Evolutionary conservation across 139 green algal species (phyloP), one percentile per base, ranked within the genome.

Genomic region (Spirogloea muscicola): DNA sequence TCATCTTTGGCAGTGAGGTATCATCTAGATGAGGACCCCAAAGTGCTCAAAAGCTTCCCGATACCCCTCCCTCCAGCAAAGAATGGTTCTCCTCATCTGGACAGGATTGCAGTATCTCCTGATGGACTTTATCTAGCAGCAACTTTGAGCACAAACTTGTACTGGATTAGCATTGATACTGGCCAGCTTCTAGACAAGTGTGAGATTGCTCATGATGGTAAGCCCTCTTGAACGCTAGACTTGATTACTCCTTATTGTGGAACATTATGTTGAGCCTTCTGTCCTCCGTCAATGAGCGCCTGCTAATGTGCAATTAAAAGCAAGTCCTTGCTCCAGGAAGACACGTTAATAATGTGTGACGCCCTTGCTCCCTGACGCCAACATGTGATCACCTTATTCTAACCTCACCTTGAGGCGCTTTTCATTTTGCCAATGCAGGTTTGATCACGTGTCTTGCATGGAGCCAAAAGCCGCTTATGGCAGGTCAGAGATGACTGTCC

Each of bases 21-120:
- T 43, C 41, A 78, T 2, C 27, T 82, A 37, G 41, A 76, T 46
- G 74, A 82, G 59, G 74, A 82, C 57, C 74, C 74, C 41, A 70
- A 71, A 21, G 77, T 64, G 34, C 25, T 71, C 13, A 33, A 18
- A 33, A 82, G 65, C 31, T 77, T 77, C 43, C 49, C 49, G 39
- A 73, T 72, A 44, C 49, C 46, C 16, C 48, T 39, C 9, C 58
- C 27, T 25, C 52, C 69, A n/a, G n/a, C n/a, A n/a, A n/a, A n/a
- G n/a, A n/a, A n/a, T n/a, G n/a, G n/a, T n/a, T n/a, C n/a, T 10
- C 72, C 62, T 1, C 48, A 78, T 36, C 67, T 60, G 27, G 72
- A 80, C 60, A 34, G 34, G 34, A 68, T 80, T 37, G 72, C 72
- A 7, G 34, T 80, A 2, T 46, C 65, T 0, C 72, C 72, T 1